Conservation (phyloP, 2,329 filamentous ascomycete genomes). For the Venturia oleaginea region DNA sequence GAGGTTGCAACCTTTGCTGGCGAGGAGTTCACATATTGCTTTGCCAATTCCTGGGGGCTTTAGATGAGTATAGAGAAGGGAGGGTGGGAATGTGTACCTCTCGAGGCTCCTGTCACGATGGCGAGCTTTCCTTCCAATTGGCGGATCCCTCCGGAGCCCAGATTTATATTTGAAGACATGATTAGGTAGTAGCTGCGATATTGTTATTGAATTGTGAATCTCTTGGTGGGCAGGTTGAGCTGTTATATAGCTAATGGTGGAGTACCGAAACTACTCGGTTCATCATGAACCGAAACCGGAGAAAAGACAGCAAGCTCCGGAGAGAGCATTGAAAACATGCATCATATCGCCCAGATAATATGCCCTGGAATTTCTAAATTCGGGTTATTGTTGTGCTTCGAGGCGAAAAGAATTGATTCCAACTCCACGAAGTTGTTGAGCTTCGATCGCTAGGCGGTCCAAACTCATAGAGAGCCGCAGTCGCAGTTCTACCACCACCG, state of each 20-base stretch:
- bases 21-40: constrained; percentile 59
- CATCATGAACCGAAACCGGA: neutral
- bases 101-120: constrained; percentile 15
- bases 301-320: neutral
- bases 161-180: constrained; percentile 5
- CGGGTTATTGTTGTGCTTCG: neutral
- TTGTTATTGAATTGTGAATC: neutral
- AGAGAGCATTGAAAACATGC: neutral
- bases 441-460: neutral
- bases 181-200: neutral
- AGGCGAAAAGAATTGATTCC: neutral
- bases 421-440: neutral
- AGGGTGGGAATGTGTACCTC: constrained; percentile 6
- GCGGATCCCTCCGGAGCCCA: neutral
- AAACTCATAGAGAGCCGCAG: neutral
- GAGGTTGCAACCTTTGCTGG: constrained; percentile 59
- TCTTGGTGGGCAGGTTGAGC: neutral
- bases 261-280: neutral
- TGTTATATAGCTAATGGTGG: neutral
- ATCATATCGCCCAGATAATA: neutral
- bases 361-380: neutral
- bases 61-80: neutral
- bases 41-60: constrained; percentile 58
- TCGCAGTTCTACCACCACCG: neutral
- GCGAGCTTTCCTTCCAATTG: constrained; percentile 16